phyloP scores from a whole-genome alignment of 2,329 filamentous ascomycete genomes.

The Colletotrichum orchidophilum region DNA sequence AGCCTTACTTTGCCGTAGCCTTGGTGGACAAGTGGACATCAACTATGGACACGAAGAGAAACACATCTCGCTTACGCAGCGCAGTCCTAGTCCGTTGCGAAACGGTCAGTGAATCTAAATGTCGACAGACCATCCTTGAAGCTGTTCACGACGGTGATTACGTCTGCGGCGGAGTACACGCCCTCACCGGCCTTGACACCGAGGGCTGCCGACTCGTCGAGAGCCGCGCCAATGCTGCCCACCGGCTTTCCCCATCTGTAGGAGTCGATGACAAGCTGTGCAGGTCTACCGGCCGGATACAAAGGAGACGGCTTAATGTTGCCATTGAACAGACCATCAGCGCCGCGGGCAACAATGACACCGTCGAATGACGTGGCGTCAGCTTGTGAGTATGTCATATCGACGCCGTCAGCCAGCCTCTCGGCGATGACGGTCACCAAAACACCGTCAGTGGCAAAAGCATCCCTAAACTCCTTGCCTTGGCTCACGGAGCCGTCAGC shows the following conservation, averaged over 20 bases:
- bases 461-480: conserved; percentile 58
- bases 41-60: conserved; percentile 24
- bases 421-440: conserved; percentile 70
- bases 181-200: conserved; percentile 55
- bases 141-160: conserved; percentile 49
- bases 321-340: conserved; percentile 59
- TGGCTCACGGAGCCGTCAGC: conserved; percentile 55
- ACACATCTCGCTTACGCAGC: not conserved
- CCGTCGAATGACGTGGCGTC: conserved; percentile 71
- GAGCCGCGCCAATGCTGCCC: conserved; percentile 61
- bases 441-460: conserved; percentile 61
- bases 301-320: conserved; percentile 56
- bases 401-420: conserved; percentile 60
- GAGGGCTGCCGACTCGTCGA: not conserved
- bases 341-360: conserved; percentile 67
- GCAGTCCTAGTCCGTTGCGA: conserved; percentile 59
- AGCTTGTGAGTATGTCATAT: conserved; percentile 71
- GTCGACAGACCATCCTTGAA: conserved; percentile 68
- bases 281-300: conserved; percentile 70
- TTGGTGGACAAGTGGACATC: not conserved
- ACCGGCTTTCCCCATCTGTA: conserved; percentile 78
- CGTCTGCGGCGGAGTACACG: conserved; percentile 48
- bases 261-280: conserved; percentile 69
- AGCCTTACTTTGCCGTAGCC: not conserved
- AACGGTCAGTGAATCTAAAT: conserved; percentile 74